phyloP scores from a whole-genome alignment of 805 yeast species.

The Lipomyces oligophaga region DNA sequence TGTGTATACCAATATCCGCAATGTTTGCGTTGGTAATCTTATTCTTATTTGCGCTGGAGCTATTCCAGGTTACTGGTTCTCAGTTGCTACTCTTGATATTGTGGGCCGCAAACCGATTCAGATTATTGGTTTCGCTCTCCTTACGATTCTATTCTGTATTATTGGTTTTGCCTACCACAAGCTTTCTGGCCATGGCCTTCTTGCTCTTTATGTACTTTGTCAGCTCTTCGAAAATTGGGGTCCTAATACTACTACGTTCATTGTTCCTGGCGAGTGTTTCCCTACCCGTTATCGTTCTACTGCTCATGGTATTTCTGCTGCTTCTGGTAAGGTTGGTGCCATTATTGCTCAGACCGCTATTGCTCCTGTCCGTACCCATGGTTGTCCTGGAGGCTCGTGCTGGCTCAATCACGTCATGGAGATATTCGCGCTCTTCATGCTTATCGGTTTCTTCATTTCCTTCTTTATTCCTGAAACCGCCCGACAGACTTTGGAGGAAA shows the following conservation, averaged over 20 bases:
- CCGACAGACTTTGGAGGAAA: slow-evolving; percentile 84
- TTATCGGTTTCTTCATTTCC: slow-evolving; percentile 64
- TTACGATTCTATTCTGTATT: slow-evolving; percentile 69
- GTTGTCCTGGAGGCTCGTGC: slow-evolving; percentile 68
- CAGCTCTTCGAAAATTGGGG: slow-evolving; percentile 92
- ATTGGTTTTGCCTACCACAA: slow-evolving; percentile 83
- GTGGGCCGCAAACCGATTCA: slow-evolving; percentile 85
- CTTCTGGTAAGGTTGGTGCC: slow-evolving; percentile 88
- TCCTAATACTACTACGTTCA: slow-evolving; percentile 88
- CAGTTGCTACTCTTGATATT: slow-evolving; percentile 74
- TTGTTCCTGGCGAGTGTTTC: slow-evolving; percentile 86
- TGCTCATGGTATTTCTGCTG: slow-evolving; percentile 94
- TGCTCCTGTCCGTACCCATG: slow-evolving; percentile 73
- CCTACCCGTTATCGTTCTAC: slow-evolving; percentile 95
- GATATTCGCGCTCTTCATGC: slow-evolving; percentile 88
- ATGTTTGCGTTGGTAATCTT: slow-evolving; percentile 86
- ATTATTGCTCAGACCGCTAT: slow-evolving; percentile 57
- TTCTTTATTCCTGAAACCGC: slow-evolving; percentile 83
- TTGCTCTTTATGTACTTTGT: slow-evolving; percentile 72
- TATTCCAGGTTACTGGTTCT: slow-evolving; percentile 87
- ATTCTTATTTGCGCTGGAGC: slow-evolving; percentile 93
- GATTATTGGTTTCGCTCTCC: slow-evolving; percentile 64
- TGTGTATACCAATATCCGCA: slow-evolving; percentile 65
- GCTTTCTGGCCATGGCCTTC: slow-evolving; percentile 58
- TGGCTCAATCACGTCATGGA: slow-evolving; percentile 91